Evolutionary conservation across 306 rosid genomes (phyloP), one percentile per base, ranked within the genome.

Genomic region (Vicia faba): DNA sequence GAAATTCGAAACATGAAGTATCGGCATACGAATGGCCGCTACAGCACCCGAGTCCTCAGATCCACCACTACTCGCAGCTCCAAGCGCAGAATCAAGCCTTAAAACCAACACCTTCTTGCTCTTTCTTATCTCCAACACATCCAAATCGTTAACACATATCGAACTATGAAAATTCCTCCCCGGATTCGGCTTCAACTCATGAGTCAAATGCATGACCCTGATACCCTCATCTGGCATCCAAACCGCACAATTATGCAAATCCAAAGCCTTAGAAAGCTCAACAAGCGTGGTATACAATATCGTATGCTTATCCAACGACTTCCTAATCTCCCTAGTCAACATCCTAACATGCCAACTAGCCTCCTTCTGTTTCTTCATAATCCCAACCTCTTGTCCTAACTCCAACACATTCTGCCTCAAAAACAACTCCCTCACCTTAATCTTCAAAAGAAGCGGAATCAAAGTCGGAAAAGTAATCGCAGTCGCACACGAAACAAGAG

Each of bases 291-390:
- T 84, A 61, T 86, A 81, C 85, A 89, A 69, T 8, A 89, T 89
- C 4, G 85, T 89, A 40, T 84, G 96, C 71, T 78, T 89, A 72
- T 89, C 96, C 11, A 89, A 82, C 7, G 87, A 83, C 74, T 86
- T 86, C 58, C 96, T 77, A 54, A 89, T 89, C 71, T 89, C 88
- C 16, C 82, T 77, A 0, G 93, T 89, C 38, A 89, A 79, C 96
- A 89, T 89, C 72, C 96, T 77, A 43, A 89, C 96, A 60, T 89
- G 89, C 93, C 84, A 84, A 31, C 92, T 86, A 6, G 87, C 87
- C 61, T 89, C 93, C 69, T 89, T 83, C 41, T 89, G 85, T 72
- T 67, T 89, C 85, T 83, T 84, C 85, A 89, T 89, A 83, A 89
- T 81, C 70, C 91, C 96, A 81, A 89, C 88, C 78, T 89, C 93